Percentiles rank a stretch among this genome's conserved stretches.
phyloP scores from a whole-genome alignment of 208 protist genomes.

The Angomonas deanei region DNA sequence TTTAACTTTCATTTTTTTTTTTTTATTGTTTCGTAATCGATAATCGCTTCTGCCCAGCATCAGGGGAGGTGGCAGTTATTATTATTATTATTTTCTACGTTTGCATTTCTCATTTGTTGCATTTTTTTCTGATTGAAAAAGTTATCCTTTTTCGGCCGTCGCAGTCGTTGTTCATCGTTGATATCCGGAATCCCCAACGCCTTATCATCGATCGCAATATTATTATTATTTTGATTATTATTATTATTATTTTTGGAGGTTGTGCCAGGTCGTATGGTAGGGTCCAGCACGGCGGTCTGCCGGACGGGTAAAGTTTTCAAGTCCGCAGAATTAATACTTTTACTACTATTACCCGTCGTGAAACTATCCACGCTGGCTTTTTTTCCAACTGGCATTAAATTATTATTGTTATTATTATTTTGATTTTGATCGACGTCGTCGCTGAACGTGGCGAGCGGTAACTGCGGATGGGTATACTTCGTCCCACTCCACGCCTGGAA shows the following conservation, averaged over 20 bases:
- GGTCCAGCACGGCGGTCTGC: not conserved
- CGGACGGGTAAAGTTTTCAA: not conserved
- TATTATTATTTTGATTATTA: slow-evolving; percentile 5
- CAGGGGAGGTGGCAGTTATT: not conserved
- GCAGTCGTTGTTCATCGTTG: not conserved
- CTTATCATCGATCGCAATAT: not conserved
- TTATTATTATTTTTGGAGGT: not conserved
- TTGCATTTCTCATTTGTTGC: not conserved
- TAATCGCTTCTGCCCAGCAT: not conserved
- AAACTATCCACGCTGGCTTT: not conserved
- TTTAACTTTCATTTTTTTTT: not conserved
- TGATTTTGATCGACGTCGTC: not conserved
- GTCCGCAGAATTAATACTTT: not conserved
- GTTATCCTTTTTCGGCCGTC: not conserved
- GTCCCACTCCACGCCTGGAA: not conserved
- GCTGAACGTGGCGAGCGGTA: not conserved
- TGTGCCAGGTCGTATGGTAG: not conserved
- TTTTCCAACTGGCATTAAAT: not conserved
- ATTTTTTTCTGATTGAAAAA: not conserved
- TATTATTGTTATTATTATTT: slow-evolving; percentile 6
- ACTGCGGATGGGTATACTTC: not conserved
- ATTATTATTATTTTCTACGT: slow-evolving; percentile 6
- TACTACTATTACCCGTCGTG: not conserved
- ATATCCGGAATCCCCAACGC: not conserved
- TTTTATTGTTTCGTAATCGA: not conserved